Percentiles rank a stretch among this genome's conserved stretches.
These are phyloP conservation scores for Immersiporthe knoxdaviesiana DNA, from an alignment of 2,329 filamentous ascomycete species.

Conservation along the genomic window DNA sequence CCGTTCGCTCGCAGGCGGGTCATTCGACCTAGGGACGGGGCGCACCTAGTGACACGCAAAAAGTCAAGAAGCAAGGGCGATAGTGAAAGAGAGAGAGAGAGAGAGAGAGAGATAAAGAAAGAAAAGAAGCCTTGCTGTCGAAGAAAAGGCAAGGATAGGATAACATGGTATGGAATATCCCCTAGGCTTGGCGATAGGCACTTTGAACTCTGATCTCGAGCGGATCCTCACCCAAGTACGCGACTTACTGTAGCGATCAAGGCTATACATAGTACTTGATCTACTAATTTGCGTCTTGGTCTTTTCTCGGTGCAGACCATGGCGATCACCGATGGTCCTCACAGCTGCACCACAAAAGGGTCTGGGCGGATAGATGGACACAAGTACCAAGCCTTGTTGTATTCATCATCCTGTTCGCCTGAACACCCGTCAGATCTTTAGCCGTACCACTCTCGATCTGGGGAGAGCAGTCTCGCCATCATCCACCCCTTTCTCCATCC, in stretches of 20 bases:
- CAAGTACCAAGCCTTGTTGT: too few relatives aligned
- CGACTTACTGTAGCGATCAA: too few relatives aligned
- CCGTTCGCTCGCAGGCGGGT: neutral
- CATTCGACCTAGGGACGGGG: conserved; percentile 13
- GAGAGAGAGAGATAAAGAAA: neutral
- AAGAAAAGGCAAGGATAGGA: neutral
- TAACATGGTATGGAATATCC: too few relatives aligned
- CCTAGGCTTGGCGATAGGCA: too few relatives aligned
- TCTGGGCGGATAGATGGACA: neutral
- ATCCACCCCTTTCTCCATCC: neutral
- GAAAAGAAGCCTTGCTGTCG: too few relatives aligned
- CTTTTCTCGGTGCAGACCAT: too few relatives aligned
- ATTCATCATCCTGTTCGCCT: too few relatives aligned
- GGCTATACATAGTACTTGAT: too few relatives aligned
- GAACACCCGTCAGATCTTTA: neutral
- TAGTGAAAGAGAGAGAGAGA: too few relatives aligned
- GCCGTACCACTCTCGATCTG: neutral
- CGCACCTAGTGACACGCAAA: neutral
- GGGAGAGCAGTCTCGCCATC: conserved; percentile 1
- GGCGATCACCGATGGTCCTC: neutral
- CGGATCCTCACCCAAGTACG: too few relatives aligned
- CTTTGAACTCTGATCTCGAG: too few relatives aligned
- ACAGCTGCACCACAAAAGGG: neutral
- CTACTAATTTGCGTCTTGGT: too few relatives aligned
- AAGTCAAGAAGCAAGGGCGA: neutral